Percentiles rank a stretch among this genome's conserved stretches.
phyloP scores from a whole-genome alignment of 768 basidiomycete species.

The Trametes meyenii region DNA sequence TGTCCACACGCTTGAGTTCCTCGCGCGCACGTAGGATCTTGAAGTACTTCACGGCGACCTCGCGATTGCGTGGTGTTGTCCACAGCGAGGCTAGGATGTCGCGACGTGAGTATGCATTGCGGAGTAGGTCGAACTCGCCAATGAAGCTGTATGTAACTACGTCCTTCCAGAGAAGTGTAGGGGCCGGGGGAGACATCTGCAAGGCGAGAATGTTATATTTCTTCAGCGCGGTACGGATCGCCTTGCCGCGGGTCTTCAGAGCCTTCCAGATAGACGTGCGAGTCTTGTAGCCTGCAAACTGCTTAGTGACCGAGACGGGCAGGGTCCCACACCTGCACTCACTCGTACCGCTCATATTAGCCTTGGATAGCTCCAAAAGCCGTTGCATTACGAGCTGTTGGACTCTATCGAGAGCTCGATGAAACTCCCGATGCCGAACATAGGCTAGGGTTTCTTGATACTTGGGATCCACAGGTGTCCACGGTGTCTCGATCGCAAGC shows the following conservation, averaged over 20 bases:
- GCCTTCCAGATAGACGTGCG: conserved; percentile 12
- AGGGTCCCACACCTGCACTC: not conserved
- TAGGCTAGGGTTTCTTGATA: not conserved
- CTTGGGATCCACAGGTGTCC: not conserved
- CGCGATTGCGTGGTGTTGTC: conserved; percentile 5
- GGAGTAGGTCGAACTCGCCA: conserved; percentile 7
- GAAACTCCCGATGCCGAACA: not conserved
- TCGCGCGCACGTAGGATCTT: not conserved
- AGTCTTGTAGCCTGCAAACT: conserved; percentile 8
- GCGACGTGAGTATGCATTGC: not conserved
- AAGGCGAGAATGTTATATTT: conserved; percentile 6
- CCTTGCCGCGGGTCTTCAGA: conserved; percentile 8
- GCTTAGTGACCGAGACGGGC: not conserved
- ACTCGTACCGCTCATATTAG: conserved; percentile 6
- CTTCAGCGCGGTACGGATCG: conserved; percentile 6
- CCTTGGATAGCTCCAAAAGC: conserved; percentile 4
- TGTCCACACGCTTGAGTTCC: conserved; percentile 1
- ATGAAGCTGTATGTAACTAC: conserved; percentile 10
- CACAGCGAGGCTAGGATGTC: not conserved
- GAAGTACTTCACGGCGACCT: conserved; percentile 10
- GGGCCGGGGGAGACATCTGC: conserved; percentile 6
- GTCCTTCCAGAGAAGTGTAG: conserved; percentile 6
- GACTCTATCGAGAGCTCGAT: not conserved
- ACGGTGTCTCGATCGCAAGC: not conserved
- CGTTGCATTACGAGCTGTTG: not conserved